Percentiles rank a stretch among this genome's conserved stretches.
phyloP scores from a whole-genome alignment of 148 eudicot genomes.

The Arbutus unedo region DNA sequence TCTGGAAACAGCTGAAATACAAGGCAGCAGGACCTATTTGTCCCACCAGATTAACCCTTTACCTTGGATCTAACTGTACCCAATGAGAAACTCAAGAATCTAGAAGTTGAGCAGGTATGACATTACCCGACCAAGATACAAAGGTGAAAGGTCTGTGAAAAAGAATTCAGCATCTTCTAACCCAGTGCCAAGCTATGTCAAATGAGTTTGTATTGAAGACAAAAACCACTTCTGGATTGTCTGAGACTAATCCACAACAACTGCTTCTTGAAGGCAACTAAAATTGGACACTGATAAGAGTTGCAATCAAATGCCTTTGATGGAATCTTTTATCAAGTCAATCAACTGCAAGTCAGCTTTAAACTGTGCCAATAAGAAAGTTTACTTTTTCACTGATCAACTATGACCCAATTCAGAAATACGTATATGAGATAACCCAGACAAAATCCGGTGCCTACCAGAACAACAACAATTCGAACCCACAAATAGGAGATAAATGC shows the following conservation, averaged over 20 bases:
- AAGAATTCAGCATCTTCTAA: background rate
- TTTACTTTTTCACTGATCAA: slow-evolving; percentile 19
- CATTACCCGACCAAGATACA: background rate
- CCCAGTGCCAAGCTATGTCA: background rate
- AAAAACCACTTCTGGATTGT: background rate
- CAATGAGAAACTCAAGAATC: background rate
- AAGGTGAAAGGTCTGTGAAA: background rate
- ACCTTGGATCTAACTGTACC: background rate
- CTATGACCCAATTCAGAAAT: slow-evolving; percentile 41
- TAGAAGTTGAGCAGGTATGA: background rate
- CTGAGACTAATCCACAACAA: background rate
- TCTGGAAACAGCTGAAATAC: too few relatives aligned
- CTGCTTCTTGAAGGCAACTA: background rate
- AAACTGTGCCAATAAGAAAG: background rate
- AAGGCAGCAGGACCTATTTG: too few relatives aligned
- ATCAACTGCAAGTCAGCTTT: background rate
- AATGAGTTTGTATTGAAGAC: background rate
- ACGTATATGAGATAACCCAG: slow-evolving; percentile 40
- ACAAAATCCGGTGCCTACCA: slow-evolving; percentile 40
- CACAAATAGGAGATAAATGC: slow-evolving; percentile 49
- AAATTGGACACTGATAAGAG: background rate
- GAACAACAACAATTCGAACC: slow-evolving; percentile 47
- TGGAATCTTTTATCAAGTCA: background rate
- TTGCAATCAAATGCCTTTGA: background rate
- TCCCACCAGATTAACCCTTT: background rate